Base-by-base conservation (phyloP, 2,329 filamentous ascomycete species). In the Clonostachys sp. region DNA sequence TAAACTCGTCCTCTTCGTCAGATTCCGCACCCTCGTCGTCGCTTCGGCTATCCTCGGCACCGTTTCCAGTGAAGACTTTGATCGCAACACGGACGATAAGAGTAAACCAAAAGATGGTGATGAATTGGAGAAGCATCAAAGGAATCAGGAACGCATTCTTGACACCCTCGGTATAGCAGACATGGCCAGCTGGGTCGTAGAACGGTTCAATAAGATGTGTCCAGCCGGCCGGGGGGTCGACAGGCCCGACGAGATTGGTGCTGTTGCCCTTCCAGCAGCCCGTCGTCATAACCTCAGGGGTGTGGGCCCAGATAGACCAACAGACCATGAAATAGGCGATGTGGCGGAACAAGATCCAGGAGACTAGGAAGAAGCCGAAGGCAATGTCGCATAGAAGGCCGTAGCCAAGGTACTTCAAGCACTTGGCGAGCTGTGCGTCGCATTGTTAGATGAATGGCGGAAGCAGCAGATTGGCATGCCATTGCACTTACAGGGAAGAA, bases 381-480 rank as follows among this genome's bases (percentile, higher is more conserved):
- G 84, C 81, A 51, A 84, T 69, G 62, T 97, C 94, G 73, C 91
- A 96, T 46, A 85, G 68, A 5, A 72, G 84, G 52, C 83, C 81
- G 66, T 80, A 90, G 51, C 87, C 86, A 45, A 91, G 73, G 64
- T 97, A 99, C 66, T 96, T 96, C 56, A 97, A 81, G 59, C 91
- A 89, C 68, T 99, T 99, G 56, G 94, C 94, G 33, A 84, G 73
- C 90, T 95, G 51, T 8, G 10, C 9, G 34, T 34, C 34, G 17
- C n/a, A 30, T 30, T 30, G 24, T 30, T 30, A 30, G 24, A 30
- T 10, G 24, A 30, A 5, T 30, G 24, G 24, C 24, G 9, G 8
- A 30, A 30, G 24, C 24, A 30, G 24, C 9, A 30, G 24, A 8
- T 30, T 30, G 24, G 24, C 24, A 30, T 30, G 24, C 6, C 34